A percentile compares a stretch with the other conserved stretches of the same genome.
phyloP scores from a whole-genome alignment of 805 yeast species.

The Ogataea sp. region DNA sequence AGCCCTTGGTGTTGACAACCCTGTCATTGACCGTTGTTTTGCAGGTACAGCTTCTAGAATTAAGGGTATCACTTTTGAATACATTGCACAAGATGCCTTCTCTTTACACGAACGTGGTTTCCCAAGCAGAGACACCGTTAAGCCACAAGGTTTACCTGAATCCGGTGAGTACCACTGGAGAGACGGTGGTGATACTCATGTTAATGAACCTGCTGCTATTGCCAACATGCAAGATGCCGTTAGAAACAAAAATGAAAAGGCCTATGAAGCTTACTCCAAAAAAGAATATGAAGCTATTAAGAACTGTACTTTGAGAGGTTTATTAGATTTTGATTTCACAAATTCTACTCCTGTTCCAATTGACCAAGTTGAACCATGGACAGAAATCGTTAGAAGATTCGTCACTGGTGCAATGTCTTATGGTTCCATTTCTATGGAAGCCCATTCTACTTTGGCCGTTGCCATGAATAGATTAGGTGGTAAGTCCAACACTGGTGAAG shows the following conservation, averaged over 20 bases:
- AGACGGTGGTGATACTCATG: slow-evolving; percentile 95
- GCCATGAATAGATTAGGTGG: slow-evolving; percentile 99
- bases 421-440: slow-evolving; percentile 97
- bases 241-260: slow-evolving; percentile 87
- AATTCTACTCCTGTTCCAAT: slow-evolving; percentile 71
- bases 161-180: slow-evolving; percentile 98
- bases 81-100: slow-evolving; percentile 94
- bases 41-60: slow-evolving; percentile 97
- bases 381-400: slow-evolving; percentile 94
- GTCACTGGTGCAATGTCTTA: slow-evolving; percentile 99
- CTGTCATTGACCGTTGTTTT: slow-evolving; percentile 91
- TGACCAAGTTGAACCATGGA: slow-evolving; percentile 99
- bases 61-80: slow-evolving; percentile 91
- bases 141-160: slow-evolving; percentile 76
- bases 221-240: slow-evolving; percentile 98
- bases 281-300: slow-evolving; percentile 87
- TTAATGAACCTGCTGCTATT: slow-evolving; percentile 91
- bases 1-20: slow-evolving; percentile 91
- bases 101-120: slow-evolving; percentile 88
- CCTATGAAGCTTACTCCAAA: slow-evolving; percentile 83
- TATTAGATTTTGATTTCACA: slow-evolving; percentile 83
- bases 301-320: slow-evolving; percentile 89
- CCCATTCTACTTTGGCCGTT: slow-evolving; percentile 94
- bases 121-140: slow-evolving; percentile 66
- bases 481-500: slow-evolving; percentile 97